Percentiles rank a stretch among this genome's conserved stretches.
These are phyloP conservation scores for Artemisia tridentata DNA, from an alignment of 129 eudicot genomes.

Conservation along the genomic window DNA sequence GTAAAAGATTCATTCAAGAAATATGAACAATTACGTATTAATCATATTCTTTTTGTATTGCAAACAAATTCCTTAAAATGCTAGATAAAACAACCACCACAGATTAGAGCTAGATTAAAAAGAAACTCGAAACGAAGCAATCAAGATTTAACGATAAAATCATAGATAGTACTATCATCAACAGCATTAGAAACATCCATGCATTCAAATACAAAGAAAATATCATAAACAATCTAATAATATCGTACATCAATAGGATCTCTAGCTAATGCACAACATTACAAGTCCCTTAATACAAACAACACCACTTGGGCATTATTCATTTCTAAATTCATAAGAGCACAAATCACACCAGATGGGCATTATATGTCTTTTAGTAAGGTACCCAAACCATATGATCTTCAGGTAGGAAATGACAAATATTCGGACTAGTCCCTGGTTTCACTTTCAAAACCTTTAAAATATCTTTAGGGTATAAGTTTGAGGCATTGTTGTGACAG, in stretches of 20 bases:
- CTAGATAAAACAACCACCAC: conserved; percentile 1
- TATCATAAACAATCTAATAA: conserved; percentile 24
- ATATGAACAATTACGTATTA: not conserved
- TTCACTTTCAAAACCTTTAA: conserved; percentile 59
- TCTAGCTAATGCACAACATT: conserved; percentile 1
- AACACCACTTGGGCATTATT: no score
- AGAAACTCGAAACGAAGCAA: no score
- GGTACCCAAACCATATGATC: conserved; percentile 69
- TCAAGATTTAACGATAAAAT: no score
- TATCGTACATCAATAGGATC: conserved; percentile 25
- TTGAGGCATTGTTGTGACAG: conserved; percentile 60
- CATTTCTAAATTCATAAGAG: no score
- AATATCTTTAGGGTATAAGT: conserved; percentile 74
- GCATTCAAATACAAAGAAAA: conserved; percentile 12
- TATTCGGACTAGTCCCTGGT: conserved; percentile 57
- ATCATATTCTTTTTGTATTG: not conserved
- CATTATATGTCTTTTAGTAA: conserved; percentile 26
- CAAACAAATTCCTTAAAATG: not conserved
- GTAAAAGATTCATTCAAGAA: no score
- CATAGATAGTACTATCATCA: no score
- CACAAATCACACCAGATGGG: conserved; percentile 17
- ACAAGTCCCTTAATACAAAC: conserved; percentile 26
- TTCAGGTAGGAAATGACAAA: conserved; percentile 78
- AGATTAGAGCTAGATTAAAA: no score
- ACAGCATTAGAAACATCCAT: conserved; percentile 7